A percentile compares a stretch with the other conserved stretches of the same genome.
phyloP scores from a whole-genome alignment of 345 rosid genomes.

The Camelina laxa region DNA sequence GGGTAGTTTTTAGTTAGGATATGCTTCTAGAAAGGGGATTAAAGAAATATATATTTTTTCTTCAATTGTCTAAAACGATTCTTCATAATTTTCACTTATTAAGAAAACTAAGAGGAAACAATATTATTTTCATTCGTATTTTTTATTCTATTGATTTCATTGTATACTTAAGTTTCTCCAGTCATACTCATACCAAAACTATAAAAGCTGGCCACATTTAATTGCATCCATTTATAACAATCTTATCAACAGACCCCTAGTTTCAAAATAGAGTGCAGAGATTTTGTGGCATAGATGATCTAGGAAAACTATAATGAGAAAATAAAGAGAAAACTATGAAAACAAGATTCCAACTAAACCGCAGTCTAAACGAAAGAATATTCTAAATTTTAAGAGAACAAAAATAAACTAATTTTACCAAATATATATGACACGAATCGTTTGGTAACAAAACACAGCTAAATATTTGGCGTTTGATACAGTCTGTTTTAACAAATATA shows the following conservation, averaged over 20 bases:
- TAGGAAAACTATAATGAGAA: conserved; percentile 21
- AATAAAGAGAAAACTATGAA: not conserved
- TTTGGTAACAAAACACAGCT: not conserved
- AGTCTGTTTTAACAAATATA: not conserved
- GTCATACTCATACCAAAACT: not conserved
- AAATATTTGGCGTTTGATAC: not conserved
- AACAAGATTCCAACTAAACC: not conserved
- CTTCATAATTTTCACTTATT: too few relatives aligned
- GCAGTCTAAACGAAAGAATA: not conserved
- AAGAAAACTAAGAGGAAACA: not conserved
- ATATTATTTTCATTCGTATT: not conserved
- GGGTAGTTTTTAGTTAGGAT: too few relatives aligned
- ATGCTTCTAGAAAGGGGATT: too few relatives aligned
- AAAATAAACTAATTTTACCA: not conserved
- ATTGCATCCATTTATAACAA: conserved; percentile 7
- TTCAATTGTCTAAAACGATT: too few relatives aligned
- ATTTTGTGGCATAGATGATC: conserved; percentile 1
- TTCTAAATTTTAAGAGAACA: not conserved
- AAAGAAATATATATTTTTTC: too few relatives aligned
- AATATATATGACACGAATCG: not conserved
- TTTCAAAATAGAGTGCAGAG: conserved; percentile 15
- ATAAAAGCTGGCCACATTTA: conserved; percentile 12
- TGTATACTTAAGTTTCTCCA: not conserved
- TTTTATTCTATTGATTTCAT: not conserved
- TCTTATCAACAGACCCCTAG: conserved; percentile 16